Percentiles rank a stretch among this genome's conserved stretches.
phyloP scores from a whole-genome alignment of 495 filamentous ascomycete genomes.

The Extremus antarcticus region DNA sequence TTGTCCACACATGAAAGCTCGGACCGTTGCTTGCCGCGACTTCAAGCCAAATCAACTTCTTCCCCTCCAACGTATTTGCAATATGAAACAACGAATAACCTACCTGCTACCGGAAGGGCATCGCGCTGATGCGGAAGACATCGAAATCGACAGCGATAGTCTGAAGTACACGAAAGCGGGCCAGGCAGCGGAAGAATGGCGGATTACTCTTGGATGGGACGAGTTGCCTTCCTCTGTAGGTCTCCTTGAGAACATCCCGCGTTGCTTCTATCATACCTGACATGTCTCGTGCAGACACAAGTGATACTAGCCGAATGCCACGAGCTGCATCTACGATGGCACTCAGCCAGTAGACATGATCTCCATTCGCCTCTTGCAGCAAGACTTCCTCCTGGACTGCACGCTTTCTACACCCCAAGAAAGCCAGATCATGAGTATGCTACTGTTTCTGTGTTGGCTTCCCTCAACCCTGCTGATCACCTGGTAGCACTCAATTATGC shows the following conservation, averaged over 20 bases:
- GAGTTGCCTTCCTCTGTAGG: constrained; percentile 63
- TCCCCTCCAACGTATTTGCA: constrained; percentile 8
- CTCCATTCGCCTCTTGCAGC: constrained; percentile 59
- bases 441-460: neutral
- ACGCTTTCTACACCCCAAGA: constrained; percentile 64
- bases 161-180: constrained; percentile 41
- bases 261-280: neutral
- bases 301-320: constrained; percentile 25
- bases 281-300: constrained; percentile 1
- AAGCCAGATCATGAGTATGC: constrained; percentile 33
- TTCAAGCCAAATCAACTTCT: neutral
- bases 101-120: constrained; percentile 56
- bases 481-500: constrained; percentile 40
- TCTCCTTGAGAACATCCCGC: neutral
- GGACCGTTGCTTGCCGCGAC: no score
- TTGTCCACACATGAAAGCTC: no score
- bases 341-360: constrained; percentile 44
- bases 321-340: constrained; percentile 76
- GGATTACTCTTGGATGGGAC: constrained; percentile 57
- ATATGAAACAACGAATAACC: constrained; percentile 79
- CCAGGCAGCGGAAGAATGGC: constrained; percentile 65
- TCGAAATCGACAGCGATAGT: constrained; percentile 39
- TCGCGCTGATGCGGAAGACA: constrained; percentile 48
- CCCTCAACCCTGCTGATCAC: constrained; percentile 1
- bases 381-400: constrained; percentile 66